These are phyloP conservation scores for Fusarium redolens DNA, from an alignment of 2,329 filamentous ascomycete species.

Conservation along the genomic window DNA sequence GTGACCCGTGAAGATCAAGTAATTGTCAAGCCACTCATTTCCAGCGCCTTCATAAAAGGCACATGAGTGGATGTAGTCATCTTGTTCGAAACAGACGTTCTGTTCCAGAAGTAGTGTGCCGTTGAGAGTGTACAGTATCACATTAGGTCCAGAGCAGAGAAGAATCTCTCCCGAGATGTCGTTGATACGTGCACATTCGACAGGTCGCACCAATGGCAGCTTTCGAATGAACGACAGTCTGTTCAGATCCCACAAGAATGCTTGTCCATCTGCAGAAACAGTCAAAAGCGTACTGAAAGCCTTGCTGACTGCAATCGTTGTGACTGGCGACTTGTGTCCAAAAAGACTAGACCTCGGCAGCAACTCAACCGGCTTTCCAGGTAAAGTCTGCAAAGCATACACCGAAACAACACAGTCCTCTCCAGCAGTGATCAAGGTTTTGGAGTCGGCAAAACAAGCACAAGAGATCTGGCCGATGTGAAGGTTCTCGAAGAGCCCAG, in stretches of 20 bases:
- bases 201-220: constrained; percentile 67
- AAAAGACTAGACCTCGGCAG: constrained; percentile 84
- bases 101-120: constrained; percentile 85
- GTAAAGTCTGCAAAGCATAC: constrained; percentile 75
- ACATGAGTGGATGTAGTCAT: constrained; percentile 83
- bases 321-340: constrained; percentile 88
- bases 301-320: constrained; percentile 83
- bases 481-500: constrained; percentile 92
- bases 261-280: constrained; percentile 81
- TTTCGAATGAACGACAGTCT: constrained; percentile 86
- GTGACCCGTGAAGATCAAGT: constrained; percentile 91
- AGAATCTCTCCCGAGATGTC: constrained; percentile 92
- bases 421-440: constrained; percentile 90
- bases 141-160: constrained; percentile 79
- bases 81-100: constrained; percentile 75
- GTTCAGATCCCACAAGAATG: constrained; percentile 95
- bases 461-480: constrained; percentile 91
- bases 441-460: constrained; percentile 87
- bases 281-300: constrained; percentile 91
- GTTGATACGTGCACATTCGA: constrained; percentile 86
- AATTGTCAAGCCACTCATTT: constrained; percentile 91
- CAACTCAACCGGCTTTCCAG: constrained; percentile 79
- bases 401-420: constrained; percentile 92
- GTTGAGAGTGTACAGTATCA: constrained; percentile 88
- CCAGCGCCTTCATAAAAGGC: constrained; percentile 93